Base-by-base conservation (phyloP, 1,139 yeast species). In the Zygoascus sp. region DNA sequence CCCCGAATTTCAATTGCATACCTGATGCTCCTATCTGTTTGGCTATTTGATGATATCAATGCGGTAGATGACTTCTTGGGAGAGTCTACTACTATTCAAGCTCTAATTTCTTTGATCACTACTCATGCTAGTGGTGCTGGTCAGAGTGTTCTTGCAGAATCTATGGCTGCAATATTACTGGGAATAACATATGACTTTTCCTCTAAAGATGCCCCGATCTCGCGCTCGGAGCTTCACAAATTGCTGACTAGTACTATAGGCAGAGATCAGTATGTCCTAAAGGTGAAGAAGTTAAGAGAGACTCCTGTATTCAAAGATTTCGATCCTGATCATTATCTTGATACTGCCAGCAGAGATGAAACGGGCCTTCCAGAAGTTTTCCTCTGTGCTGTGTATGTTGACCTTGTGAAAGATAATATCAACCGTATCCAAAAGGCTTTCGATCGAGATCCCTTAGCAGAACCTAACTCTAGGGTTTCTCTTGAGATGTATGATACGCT, bases 291-390 rank as follows among this genome's bases (percentile, higher is more conserved):
- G 58, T 80, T 94, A 56, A 78, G 80, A 51, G 84, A 84, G 41
- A 72, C 74, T 49, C 65, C 75, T 0, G 62, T 68, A 9, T 80
- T 88, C 59, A 73, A 76, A 16, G 75, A 76, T 43, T 83, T 79
- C 54, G 80, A 77, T 27, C 77, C 75, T 9, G 39, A 41, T 9
- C 22, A 37, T 5, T 43, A 36, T 23, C 34, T 46, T 2, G 67
- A 67, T 27, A 67, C 68, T 32, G 76, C 80, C 2, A 67, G 68
- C 5, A 76, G 77, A 52, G 95, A 88, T 60, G 82, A 79, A 2
- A 81, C 95, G 1, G 98, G 98, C 1, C 72, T 90, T 34, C 98
- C 97, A 0, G 79, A 80, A 49, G 87, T 90, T 1, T 88, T 76
- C 56, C 83, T 92, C 59, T 84, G 82, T 53, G 60, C 76, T 0